A percentile compares a stretch with the other conserved stretches of the same genome.
Conservation (phyloP, 176 grass and related monocot genomes). For the Zizania latifolia region DNA sequence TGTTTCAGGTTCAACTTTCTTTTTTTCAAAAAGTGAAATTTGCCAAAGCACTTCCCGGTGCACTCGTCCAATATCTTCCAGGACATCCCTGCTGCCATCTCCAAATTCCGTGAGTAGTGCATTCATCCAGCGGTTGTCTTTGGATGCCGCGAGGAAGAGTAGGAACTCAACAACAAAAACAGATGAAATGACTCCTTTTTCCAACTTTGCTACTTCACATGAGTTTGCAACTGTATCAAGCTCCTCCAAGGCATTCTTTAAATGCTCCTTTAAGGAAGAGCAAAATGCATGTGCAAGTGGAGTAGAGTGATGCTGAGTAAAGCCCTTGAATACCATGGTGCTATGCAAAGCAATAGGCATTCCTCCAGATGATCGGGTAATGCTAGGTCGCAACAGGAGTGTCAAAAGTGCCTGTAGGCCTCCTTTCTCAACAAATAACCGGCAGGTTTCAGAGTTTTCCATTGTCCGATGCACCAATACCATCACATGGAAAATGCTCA, state of each 20-base stretch:
- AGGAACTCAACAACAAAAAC: constrained; percentile 94
- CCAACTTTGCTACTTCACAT: constrained; percentile 31
- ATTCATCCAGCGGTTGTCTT: constrained; percentile 97
- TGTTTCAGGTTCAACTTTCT: constrained; percentile 44
- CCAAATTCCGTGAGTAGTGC: constrained; percentile 85
- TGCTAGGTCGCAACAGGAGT: constrained; percentile 82
- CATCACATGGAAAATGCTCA: constrained; percentile 97
- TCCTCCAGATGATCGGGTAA: constrained; percentile 94
- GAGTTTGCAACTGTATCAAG: constrained; percentile 52
- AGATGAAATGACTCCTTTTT: constrained; percentile 55
- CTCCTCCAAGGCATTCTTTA: constrained; percentile 67
- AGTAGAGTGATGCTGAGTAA: constrained; percentile 91
- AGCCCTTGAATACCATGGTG: constrained; percentile 94
- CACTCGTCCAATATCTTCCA: constrained; percentile 79
- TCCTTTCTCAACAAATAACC: constrained; percentile 93
- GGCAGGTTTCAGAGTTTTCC: constrained; percentile 96
- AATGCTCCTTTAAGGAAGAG: constrained; percentile 76
- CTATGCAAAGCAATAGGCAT: constrained; percentile 99
- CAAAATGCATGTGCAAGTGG: constrained; percentile 88
- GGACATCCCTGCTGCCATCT: constrained; percentile 76
- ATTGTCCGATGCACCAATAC: constrained; percentile 91
- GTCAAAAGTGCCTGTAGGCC: constrained; percentile 77
- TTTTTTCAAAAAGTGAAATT: constrained; percentile 71
- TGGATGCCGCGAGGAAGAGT: constrained; percentile 82
- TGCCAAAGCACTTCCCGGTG: constrained; percentile 83